A percentile compares a stretch with the other conserved stretches of the same genome.
phyloP scores from a whole-genome alignment of 352 stramenopile species.

The Phytophthora sojae region DNA sequence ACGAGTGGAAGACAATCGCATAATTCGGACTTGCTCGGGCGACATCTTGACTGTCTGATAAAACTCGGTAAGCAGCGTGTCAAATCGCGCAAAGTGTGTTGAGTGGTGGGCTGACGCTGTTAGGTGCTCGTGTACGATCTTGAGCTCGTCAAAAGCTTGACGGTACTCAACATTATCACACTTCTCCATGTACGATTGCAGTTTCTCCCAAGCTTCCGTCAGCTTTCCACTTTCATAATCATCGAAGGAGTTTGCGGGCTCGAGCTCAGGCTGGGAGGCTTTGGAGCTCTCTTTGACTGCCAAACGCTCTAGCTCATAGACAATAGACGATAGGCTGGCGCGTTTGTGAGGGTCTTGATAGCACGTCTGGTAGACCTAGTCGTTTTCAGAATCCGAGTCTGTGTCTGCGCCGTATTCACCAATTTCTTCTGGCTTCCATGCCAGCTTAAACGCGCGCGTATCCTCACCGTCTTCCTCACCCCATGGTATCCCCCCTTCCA shows the following conservation, averaged over 20 bases:
- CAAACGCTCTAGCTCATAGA: not conserved
- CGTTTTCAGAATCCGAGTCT: not conserved
- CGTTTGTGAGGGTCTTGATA: not conserved
- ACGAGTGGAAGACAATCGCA: not conserved
- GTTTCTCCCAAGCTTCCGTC: not conserved
- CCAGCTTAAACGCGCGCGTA: not conserved
- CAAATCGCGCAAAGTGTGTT: not conserved
- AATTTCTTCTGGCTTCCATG: not conserved
- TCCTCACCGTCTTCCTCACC: not conserved
- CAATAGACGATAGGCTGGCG: not conserved
- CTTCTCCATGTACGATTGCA: not conserved
- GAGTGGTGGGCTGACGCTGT: not conserved
- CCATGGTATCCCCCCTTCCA: conserved; percentile 10
- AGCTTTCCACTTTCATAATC: not conserved
- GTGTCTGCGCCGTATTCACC: not conserved
- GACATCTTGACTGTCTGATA: conserved; percentile 1
- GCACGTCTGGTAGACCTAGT: conserved; percentile 8
- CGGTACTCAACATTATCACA: not conserved
- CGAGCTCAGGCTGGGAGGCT: not conserved
- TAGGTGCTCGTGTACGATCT: not conserved
- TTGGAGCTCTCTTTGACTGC: not conserved
- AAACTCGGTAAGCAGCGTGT: not conserved
- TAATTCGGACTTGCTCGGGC: conserved; percentile 4
- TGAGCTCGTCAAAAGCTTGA: not conserved
- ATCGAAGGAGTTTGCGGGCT: not conserved